Evolutionary conservation across 345 rosid genomes (phyloP).

Genomic region (Lepidium aucheri): DNA sequence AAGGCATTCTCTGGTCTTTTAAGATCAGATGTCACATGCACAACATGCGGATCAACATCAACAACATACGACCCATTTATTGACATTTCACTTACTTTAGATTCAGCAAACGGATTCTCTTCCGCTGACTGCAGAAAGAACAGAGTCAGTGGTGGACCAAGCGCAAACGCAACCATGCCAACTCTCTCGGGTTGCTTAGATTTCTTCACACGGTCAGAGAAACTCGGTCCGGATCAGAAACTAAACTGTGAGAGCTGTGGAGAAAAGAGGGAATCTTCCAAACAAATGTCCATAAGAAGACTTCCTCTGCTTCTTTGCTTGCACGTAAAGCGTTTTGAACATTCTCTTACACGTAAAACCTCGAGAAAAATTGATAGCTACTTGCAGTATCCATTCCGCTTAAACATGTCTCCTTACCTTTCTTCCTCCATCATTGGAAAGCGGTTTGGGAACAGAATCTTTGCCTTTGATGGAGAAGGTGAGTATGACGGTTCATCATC

Average conservation of each 20-base stretch:
- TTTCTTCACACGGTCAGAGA: conserved; percentile 72
- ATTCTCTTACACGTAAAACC: conserved; percentile 51
- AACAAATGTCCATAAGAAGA: conserved; percentile 84
- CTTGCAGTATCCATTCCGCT: conserved; percentile 72
- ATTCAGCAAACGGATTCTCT: conserved; percentile 27
- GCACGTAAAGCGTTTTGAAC: conserved; percentile 88
- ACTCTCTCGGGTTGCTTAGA: conserved; percentile 78
- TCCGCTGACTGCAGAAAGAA: conserved; percentile 23
- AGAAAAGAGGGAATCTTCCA: conserved; percentile 61
- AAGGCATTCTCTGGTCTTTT: conserved; percentile 81
- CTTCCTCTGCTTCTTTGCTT: conserved; percentile 81
- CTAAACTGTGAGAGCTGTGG: conserved; percentile 78
- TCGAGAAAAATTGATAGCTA: conserved; percentile 70
- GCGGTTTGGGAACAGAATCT: conserved; percentile 65
- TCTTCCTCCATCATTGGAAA: conserved; percentile 68
- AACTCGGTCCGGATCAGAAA: conserved; percentile 85
- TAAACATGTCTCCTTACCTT: conserved; percentile 75
- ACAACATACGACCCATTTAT: conserved; percentile 87
- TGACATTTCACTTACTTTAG: conserved; percentile 85
- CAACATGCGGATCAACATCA: conserved; percentile 82
- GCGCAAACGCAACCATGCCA: conserved; percentile 31
- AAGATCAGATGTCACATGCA: conserved; percentile 85
- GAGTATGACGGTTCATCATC: conserved; percentile 36
- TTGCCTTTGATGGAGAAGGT: conserved; percentile 48
- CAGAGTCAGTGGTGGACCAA: conserved; percentile 16